phyloP scores from a whole-genome alignment of 352 stramenopile species.

The Globisporangium irregulare region DNA sequence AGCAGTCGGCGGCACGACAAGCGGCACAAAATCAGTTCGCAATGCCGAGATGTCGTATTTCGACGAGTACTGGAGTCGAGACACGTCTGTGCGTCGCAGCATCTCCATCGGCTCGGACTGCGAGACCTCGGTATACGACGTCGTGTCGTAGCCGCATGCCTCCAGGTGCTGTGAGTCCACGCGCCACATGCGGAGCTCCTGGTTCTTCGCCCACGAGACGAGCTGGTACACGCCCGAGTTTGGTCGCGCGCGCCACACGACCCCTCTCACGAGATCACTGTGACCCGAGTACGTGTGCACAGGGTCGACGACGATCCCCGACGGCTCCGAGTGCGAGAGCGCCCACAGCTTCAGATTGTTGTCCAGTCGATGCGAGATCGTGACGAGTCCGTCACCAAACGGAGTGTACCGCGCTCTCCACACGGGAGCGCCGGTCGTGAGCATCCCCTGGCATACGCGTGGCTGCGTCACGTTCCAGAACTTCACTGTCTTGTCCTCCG shows the following conservation, averaged over 20 bases:
- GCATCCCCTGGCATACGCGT: conserved; percentile 51
- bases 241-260: conserved; percentile 57
- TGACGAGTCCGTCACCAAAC: conserved; percentile 81
- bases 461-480: conserved; percentile 77
- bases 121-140: conserved; percentile 25
- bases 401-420: conserved; percentile 74
- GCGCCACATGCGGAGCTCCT: conserved; percentile 73
- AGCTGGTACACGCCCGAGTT: conserved; percentile 55
- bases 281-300: conserved; percentile 67
- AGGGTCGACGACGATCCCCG: conserved; percentile 29
- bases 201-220: conserved; percentile 80
- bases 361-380: conserved; percentile 64
- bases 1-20: conserved; percentile 59
- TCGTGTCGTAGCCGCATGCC: conserved; percentile 53
- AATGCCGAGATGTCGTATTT: conserved; percentile 71
- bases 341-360: conserved; percentile 64
- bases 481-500: conserved; percentile 83
- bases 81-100: conserved; percentile 29
- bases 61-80: conserved; percentile 30
- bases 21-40: conserved; percentile 73
- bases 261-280: conserved; percentile 56
- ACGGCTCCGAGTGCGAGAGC: conserved; percentile 32
- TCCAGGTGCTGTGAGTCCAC: conserved; percentile 62
- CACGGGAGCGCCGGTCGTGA: conserved; percentile 62
- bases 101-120: conserved; percentile 10